These are phyloP conservation scores for Exsudoporus frostii DNA, from an alignment of 768 basidiomycete species.

Conservation along the genomic window DNA sequence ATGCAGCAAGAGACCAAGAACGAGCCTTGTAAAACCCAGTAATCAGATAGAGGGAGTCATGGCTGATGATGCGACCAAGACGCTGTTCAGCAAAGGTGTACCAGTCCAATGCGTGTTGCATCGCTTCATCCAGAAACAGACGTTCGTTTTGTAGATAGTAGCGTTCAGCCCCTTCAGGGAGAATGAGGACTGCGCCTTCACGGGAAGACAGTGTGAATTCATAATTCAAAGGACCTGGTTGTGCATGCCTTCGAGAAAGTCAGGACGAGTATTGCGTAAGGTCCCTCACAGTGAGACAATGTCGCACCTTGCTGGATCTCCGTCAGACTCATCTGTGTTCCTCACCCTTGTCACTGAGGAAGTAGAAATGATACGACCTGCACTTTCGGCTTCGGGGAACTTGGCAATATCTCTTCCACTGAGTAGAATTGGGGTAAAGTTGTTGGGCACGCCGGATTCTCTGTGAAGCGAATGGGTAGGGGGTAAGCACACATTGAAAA, in stretches of 20 bases:
- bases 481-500: slow-evolving; percentile 35
- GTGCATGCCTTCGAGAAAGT: not conserved
- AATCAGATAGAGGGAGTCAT: slow-evolving; percentile 26
- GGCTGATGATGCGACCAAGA: slow-evolving; percentile 16
- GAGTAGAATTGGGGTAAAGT: slow-evolving; percentile 23
- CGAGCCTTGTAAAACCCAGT: slow-evolving; percentile 10
- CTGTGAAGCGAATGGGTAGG: slow-evolving; percentile 20
- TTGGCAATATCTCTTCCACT: slow-evolving; percentile 6
- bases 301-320: not conserved
- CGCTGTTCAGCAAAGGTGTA: slow-evolving; percentile 25
- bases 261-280: not conserved
- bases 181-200: slow-evolving; percentile 32
- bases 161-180: slow-evolving; percentile 30
- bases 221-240: slow-evolving; percentile 3
- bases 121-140: slow-evolving; percentile 20
- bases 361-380: slow-evolving; percentile 12
- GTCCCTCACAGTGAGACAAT: not conserved
- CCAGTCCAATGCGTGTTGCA: slow-evolving; percentile 24
- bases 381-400: slow-evolving; percentile 7
- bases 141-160: slow-evolving; percentile 22
- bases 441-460: slow-evolving; percentile 21
- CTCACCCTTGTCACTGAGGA: slow-evolving; percentile 7
- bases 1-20: slow-evolving; percentile 30
- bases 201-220: slow-evolving; percentile 13
- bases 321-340: not conserved